Evolutionary conservation across 371 early-diverging fungal species (phyloP), one percentile per base, ranked within the genome.

Genomic region (Saksenaea oblongispora): DNA sequence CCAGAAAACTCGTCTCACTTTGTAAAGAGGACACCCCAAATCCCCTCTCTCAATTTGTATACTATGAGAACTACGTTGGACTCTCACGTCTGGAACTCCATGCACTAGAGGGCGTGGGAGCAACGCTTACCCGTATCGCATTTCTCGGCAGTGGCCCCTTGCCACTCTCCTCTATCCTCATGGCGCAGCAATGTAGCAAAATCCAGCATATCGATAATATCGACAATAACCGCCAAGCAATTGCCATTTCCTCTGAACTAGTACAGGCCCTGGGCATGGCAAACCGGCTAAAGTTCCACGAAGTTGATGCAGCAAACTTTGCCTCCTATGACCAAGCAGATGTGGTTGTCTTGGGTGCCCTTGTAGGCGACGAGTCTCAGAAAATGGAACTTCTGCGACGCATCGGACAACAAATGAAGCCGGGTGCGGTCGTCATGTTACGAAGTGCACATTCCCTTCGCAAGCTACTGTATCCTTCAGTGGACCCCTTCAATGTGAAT

Each of bases 121-220:
- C 74, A 4, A 31, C 28, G 0, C 36, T 75, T 11, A 31, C 42
- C 0, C 65, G 58, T 1, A 58, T 78, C 22, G 72, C 67, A 0
- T 79, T 79, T 63, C 47, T 82, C 22, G 82, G 82, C 3, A 75
- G 79, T 17, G 82, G 82, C 11, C 79, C 82, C 10, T 44, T 82
- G 14, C 82, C 82, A 0, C 28, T 82, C 3, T 71, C 79, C 11
- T 69, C 79, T 3, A 74, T 82, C 5, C 54, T 72, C 9, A 64
- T 82, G 65, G 65, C 69, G 28, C 63, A 58, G 1, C 65, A 61
- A 13, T 55, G 64, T 17, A 15, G 56, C 9, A 44, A 62, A 15
- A 28, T 51, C n/a, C 22, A 22, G 9, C 17, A 28, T 13, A 70
- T 77, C 5, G 64, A 65, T 27, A 75, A 71, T 35, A 41, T 78